Evolutionary conservation across 176 grass and related monocot species (phyloP), one percentile per base, ranked within the genome.

Genomic region (Poa pratensis): DNA sequence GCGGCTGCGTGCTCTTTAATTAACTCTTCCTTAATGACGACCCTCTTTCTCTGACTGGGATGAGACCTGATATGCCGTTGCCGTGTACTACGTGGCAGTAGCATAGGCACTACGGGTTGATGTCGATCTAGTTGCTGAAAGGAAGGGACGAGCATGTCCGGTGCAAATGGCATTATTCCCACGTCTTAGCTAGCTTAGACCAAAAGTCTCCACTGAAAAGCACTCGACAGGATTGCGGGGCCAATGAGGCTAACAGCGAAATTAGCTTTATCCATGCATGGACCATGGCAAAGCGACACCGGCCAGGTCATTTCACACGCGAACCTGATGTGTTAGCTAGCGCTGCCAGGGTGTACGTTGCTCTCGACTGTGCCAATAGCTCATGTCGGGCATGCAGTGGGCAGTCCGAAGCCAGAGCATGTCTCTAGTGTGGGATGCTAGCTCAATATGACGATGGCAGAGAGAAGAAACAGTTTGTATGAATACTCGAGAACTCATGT

Each of bases 131-230:
- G 17, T 19, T 15, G 1, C 54, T 37, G 39, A 17, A 34, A 1
- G 55, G 17, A 64, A 16, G 61, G 61, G 26, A 30, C 61, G 24
- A 8, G 61, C 46, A 49, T 69, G 87, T 61, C 51, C 39, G 58
- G 50, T 27, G 80, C 76, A 84, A 83, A 80, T 60, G 59, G 69
- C 81, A 76, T 87, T 42, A 82, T 77, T 82, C 88, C 53, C 9
- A 34, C 70, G 63, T 67, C 83, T 68, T 71, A 51, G 71, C 66
- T 30, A 67, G 71, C 65, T 42, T 76, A 84, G 87, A 89, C 87
- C 89, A 75, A 90, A 90, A 84, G 84, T 80, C 39, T 40, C 49
- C 73, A 49, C 84, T 79, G 74, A 82, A 90, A 80, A 64, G 48
- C 80, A 45, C n/a, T 20, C 55, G 45, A 78, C 67, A 22, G 48